Base-by-base conservation (phyloP, 108 stramenopile species). In the Poteriospumella lacustris region DNA sequence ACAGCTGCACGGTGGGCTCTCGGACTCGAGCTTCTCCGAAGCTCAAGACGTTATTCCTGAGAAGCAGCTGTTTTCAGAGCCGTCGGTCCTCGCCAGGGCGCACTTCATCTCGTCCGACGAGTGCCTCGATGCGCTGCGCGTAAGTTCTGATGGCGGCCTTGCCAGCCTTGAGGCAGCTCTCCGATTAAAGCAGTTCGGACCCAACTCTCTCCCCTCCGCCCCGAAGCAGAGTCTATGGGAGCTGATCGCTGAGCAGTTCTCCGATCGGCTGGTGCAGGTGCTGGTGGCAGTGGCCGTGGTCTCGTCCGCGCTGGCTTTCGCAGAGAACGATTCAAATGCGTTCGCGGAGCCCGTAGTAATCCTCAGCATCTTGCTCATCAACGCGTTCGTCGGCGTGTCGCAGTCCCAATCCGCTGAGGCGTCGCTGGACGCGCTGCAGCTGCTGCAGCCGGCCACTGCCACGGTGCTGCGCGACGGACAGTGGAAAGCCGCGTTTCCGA, bases 371-470 rank as follows among this genome's bases (percentile, higher is more conserved):
- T 89, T 99, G 29, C 82, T 96, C 33, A 77, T 96, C 42, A 99
- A 99, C 86, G 97, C 97, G 26, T 86, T 92, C 26, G 95, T 99
- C 31, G 96, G 96, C 31, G 94, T 99, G 0, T 93, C 91, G 93
- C 96, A 97, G 82, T 84, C 87, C 34, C 87, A 86, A 70, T 90
- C 90, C 44, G 97, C 97, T 31, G 87, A 90, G 78, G 88, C 89
- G 31, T 86, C 89, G 5, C 80, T 99, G 68, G 92, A 94, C 38
- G 95, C 96, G 9, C 86, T 99, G 52, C 91, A 95, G 79, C 81
- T 90, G 77, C 79, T 97, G 41, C 95, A 99, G 88, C 90, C 95
- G 5, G 86, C 84, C 12, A 75, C 79, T 1, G 90, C 90, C 28
- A 88, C 88, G 3, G 92, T 91, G 0, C 72, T 92, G 39, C 86